A percentile compares a stretch with the other conserved stretches of the same genome.
Evolutionary conservation across 192 early-diverging fungal genomes (phyloP).

Genomic region (Anaeromyces robustus): DNA sequence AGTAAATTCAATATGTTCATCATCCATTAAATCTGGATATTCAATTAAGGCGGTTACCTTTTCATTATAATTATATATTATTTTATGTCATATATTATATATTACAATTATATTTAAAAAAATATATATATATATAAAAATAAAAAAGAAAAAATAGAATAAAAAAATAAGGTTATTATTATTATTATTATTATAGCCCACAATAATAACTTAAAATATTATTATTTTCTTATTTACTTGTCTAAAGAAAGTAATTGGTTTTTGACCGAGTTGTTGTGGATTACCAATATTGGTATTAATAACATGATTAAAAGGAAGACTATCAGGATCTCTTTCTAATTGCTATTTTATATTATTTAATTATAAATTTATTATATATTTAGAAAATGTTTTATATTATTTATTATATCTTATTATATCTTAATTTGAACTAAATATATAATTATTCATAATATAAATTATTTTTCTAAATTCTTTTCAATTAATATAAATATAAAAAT

Average conservation of each 20-base stretch:
- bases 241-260: slow-evolving; percentile 91
- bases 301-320: slow-evolving; percentile 53
- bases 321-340: slow-evolving; percentile 4
- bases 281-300: slow-evolving; percentile 83
- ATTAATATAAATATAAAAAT: too few species aligned
- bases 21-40: slow-evolving; percentile 60
- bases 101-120: slow-evolving; percentile 1
- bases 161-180: neutral
- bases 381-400: too few species aligned
- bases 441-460: too few species aligned
- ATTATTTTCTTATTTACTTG: slow-evolving; percentile 36
- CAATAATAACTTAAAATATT: too few species aligned
- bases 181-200: slow-evolving; percentile 4
- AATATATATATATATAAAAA: neutral
- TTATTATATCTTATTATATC: too few species aligned
- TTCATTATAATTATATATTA: neutral
- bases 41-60: slow-evolving; percentile 76
- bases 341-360: too few species aligned
- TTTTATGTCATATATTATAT: neutral
- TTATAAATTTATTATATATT: neutral
- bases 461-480: too few species aligned
- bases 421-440: too few species aligned
- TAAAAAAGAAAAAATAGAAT: neutral
- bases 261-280: slow-evolving; percentile 76
- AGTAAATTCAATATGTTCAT: slow-evolving; percentile 25